Percentiles rank a stretch among this genome's conserved stretches.
These are phyloP conservation scores for Epicoccum sorghinum DNA, from an alignment of 2,329 filamentous ascomycete genomes.

Conservation along the genomic window DNA sequence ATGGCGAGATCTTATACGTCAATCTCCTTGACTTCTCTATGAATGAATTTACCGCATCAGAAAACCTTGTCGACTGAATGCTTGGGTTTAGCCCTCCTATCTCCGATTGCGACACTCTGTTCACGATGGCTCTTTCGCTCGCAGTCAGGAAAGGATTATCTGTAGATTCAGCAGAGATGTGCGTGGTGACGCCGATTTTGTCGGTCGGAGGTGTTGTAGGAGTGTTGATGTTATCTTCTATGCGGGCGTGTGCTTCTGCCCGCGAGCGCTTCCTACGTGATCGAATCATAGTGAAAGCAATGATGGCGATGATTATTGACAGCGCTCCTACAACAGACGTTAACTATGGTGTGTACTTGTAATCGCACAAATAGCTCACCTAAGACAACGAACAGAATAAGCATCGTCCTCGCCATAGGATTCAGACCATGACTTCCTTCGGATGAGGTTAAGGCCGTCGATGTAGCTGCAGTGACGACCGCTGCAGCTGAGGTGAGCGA, in stretches of 20 bases:
- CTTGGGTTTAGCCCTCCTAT: no score
- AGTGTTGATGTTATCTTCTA: not conserved
- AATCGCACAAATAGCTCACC: not conserved
- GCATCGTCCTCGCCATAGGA: constrained; percentile 3
- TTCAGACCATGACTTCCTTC: not conserved
- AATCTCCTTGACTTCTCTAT: constrained; percentile 8
- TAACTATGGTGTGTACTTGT: not conserved
- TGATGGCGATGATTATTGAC: constrained; percentile 2
- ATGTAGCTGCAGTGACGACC: not conserved
- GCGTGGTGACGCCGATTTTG: constrained; percentile 1
- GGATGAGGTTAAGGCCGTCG: not conserved
- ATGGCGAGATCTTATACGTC: constrained; percentile 19
- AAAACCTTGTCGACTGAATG: not conserved
- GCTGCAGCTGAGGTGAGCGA: not conserved
- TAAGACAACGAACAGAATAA: constrained; percentile 7
- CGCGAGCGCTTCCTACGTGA: not conserved
- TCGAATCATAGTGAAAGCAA: constrained; percentile 2
- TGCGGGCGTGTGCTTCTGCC: not conserved
- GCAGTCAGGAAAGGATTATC: constrained; percentile 15
- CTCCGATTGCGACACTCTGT: not conserved
- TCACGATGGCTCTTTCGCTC: constrained; percentile 11
- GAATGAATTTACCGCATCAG: constrained; percentile 12
- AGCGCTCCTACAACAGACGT: not conserved
- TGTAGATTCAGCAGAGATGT: not conserved
- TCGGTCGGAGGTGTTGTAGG: not conserved